phyloP scores from a whole-genome alignment of 1,139 yeast genomes.

The Pichia sp. region DNA sequence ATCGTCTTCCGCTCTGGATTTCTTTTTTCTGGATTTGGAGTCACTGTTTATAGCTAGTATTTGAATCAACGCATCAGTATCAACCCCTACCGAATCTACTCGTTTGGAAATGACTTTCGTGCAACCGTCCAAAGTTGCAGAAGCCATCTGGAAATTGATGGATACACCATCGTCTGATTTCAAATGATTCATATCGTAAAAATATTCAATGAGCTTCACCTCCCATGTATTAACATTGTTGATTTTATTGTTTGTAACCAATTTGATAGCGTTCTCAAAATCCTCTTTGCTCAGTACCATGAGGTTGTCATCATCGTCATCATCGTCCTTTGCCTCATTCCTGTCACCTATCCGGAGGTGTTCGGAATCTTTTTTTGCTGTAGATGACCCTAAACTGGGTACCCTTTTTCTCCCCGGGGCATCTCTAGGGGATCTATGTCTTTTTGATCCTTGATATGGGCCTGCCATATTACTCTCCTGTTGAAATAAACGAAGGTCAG shows the following conservation, averaged over 20 bases:
- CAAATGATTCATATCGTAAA: conserved; percentile 61
- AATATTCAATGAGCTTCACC: conserved; percentile 82
- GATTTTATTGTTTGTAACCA: conserved; percentile 83
- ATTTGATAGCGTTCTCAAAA: conserved; percentile 86
- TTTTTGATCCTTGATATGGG: not conserved
- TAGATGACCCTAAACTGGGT: not conserved
- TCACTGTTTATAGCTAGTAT: conserved; percentile 29
- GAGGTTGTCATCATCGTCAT: conserved; percentile 5
- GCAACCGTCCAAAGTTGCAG: conserved; percentile 78
- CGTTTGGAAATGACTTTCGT: conserved; percentile 76
- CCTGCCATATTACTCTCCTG: not conserved
- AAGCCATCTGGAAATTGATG: conserved; percentile 69
- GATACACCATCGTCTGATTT: conserved; percentile 45
- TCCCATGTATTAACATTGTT: conserved; percentile 72
- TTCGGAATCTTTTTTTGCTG: not conserved
- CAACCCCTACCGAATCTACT: conserved; percentile 84
- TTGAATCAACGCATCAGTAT: conserved; percentile 64
- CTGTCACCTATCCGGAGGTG: not conserved
- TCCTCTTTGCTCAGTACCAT: conserved; percentile 10
- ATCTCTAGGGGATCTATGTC: not conserved
- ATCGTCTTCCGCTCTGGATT: conserved; percentile 15
- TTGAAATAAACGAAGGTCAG: no score
- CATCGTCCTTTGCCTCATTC: conserved; percentile 3
- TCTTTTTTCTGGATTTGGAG: conserved; percentile 26
- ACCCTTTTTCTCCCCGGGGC: conserved; percentile 2